Percentiles rank a stretch among this genome's conserved stretches.
phyloP scores from a whole-genome alignment of 1,284 basidiomycete genomes.

The Cerrena zonata region DNA sequence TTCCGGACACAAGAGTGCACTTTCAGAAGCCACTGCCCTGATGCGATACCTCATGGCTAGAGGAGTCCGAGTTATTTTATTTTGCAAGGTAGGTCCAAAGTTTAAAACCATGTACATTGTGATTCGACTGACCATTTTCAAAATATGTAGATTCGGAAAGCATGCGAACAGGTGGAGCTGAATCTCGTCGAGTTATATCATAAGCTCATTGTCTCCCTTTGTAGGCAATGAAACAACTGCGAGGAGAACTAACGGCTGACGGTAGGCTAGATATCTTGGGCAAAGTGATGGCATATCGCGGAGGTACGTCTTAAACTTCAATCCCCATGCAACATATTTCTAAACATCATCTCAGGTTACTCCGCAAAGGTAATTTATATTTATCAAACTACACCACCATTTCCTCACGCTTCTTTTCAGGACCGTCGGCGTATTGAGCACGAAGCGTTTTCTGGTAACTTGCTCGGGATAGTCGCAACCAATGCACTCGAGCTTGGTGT shows the following conservation, averaged over 20 bases:
- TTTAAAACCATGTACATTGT: too few species aligned
- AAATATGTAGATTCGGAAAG: constrained; percentile 64
- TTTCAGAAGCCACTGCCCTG: constrained; percentile 68
- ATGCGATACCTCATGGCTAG: constrained; percentile 80
- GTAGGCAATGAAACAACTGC: constrained; percentile 76
- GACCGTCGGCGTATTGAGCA: constrained; percentile 81
- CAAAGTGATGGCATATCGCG: constrained; percentile 79
- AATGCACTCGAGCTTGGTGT: constrained; percentile 89
- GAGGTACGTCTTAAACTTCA: constrained; percentile 45
- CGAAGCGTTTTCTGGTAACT: constrained; percentile 78
- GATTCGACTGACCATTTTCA: neutral
- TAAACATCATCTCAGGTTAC: constrained; percentile 39
- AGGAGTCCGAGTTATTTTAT: constrained; percentile 79
- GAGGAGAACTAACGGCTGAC: constrained; percentile 67
- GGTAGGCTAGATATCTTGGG: constrained; percentile 74
- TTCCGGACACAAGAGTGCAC: constrained; percentile 56
- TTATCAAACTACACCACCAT: constrained; percentile 4
- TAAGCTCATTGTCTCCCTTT: neutral
- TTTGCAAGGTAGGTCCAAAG: constrained; percentile 71
- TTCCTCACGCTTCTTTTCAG: constrained; percentile 30
- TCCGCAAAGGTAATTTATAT: constrained; percentile 38
- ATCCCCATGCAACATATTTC: neutral
- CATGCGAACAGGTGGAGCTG: constrained; percentile 68
- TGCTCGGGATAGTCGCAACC: constrained; percentile 85
- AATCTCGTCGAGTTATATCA: neutral